These are phyloP conservation scores for Saccharomycopsis malanga DNA, from an alignment of 805 yeast genomes.

Conservation along the genomic window DNA sequence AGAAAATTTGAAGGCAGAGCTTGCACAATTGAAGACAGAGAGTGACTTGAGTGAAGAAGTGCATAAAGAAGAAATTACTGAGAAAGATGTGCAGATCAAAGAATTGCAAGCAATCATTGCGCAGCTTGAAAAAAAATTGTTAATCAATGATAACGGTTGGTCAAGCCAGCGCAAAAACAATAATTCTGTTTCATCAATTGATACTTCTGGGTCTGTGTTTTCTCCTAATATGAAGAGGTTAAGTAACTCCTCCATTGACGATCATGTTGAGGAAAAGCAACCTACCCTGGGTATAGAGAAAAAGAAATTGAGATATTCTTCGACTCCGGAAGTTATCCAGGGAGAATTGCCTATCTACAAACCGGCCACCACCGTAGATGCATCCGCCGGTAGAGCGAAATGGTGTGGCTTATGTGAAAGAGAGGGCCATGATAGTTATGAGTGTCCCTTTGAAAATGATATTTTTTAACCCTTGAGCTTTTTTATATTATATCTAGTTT, in stretches of 20 bases:
- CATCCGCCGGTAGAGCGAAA: conserved; percentile 62
- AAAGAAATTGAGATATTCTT: conserved; percentile 1
- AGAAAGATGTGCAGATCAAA: conserved; percentile 4
- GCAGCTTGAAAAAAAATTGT: conserved; percentile 2
- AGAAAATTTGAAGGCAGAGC: conserved; percentile 5
- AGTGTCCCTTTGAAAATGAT: conserved; percentile 79
- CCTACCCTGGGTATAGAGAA: background rate
- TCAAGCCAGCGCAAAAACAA: background rate
- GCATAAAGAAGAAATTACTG: conserved; percentile 11
- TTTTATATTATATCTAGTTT: background rate
- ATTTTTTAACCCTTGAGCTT: conserved; percentile 13
- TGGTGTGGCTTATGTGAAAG: conserved; percentile 96
- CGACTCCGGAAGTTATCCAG: conserved; percentile 27
- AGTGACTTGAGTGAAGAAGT: conserved; percentile 10
- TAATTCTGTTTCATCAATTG: conserved; percentile 9
- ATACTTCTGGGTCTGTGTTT: conserved; percentile 5
- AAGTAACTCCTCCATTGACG: conserved; percentile 10
- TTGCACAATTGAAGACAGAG: conserved; percentile 7
- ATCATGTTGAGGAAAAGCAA: background rate
- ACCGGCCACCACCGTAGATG: conserved; percentile 47
- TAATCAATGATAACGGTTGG: background rate
- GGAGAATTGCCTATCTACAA: conserved; percentile 41
- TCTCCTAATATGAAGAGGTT: conserved; percentile 12
- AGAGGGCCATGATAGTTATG: conserved; percentile 78
- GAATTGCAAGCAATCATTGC: conserved; percentile 2